Base-by-base conservation (phyloP, 2,329 filamentous ascomycete species). In the Fusarium sp. region DNA sequence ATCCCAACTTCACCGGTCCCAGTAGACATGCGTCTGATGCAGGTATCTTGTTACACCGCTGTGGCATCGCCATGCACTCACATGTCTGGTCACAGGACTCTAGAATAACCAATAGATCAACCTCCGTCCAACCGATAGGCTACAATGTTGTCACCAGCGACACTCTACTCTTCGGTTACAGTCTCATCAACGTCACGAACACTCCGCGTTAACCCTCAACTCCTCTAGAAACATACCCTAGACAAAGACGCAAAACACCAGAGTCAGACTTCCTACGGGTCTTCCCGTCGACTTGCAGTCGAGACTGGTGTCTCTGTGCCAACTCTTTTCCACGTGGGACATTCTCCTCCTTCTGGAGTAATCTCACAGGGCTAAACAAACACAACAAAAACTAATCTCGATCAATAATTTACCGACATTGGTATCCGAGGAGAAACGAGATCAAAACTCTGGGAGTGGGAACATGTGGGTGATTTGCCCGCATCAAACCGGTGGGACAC, bases 401-500 rank as follows among this genome's bases (percentile, higher is more conserved):
- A 31, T 53, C 49, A 18, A 18, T 29, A 10, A 34, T 18, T 33
- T 31, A 23, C 29, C 27, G 29, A 53, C 6, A 34, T 34, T 31
- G 49, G 49, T 34, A 29, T 11, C 29, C 27, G 49, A 53, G 27
- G 18, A 53, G 27, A 50, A 33, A 50, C 25, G 46, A 33, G 49
- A 29, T 16, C 18, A 46, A 46, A 42, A 25, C 25, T 25, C 38
- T 25, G 13, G 13, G 27, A 29, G 40, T 44, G 49, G 46, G 25
- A 50, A 29, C 44, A 54, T 44, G 44, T 54, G 38, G 23, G 34
- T 36, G 27, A 49, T 33, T 20, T 29, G 27, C 33, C 55, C 18
- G 38, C 55, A n/a, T 44, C 51, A 44, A 44, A 34, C 20, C 44
- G 44, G 23, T 59, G 57, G 29, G 40, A 40, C 38, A 59, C 36